phyloP scores from a whole-genome alignment of 805 yeast genomes.

The Sugiyamaella boreocaroliniensis region DNA sequence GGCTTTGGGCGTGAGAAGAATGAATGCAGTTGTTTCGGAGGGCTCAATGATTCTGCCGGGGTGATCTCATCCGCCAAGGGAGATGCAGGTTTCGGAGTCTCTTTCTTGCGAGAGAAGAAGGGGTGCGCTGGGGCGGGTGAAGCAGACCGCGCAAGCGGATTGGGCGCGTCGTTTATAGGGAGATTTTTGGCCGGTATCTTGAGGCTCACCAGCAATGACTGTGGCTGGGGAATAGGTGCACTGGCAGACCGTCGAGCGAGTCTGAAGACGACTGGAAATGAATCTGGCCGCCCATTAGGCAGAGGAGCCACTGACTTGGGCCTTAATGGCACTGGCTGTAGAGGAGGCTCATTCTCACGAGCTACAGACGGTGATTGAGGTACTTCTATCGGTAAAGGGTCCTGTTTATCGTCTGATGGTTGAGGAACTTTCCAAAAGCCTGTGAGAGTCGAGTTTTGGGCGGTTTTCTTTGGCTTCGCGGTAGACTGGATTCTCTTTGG shows the following conservation, averaged over 20 bases:
- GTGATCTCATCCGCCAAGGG: background rate
- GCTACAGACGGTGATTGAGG: no score
- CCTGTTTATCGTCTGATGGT: no score
- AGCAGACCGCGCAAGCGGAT: background rate
- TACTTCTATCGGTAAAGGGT: no score
- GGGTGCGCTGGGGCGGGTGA: background rate
- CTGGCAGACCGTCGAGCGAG: background rate
- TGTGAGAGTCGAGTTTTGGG: background rate
- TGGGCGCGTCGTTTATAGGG: background rate
- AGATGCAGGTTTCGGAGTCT: background rate
- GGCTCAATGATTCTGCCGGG: background rate
- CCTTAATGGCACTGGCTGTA: background rate
- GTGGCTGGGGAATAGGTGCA: background rate
- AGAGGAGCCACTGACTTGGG: background rate
- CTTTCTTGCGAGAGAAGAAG: background rate
- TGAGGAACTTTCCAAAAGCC: background rate
- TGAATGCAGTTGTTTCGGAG: slow-evolving; percentile 8
- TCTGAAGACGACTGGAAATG: background rate
- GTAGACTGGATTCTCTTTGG: no score
- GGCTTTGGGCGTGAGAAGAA: slow-evolving; percentile 6
- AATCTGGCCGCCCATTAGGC: background rate
- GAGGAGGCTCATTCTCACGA: no score
- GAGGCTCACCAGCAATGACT: background rate
- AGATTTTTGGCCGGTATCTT: background rate
- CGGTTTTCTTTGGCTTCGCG: background rate